These are phyloP conservation scores for Aethionema arabicum DNA, from an alignment of 345 rosid species.

Conservation along the genomic window DNA sequence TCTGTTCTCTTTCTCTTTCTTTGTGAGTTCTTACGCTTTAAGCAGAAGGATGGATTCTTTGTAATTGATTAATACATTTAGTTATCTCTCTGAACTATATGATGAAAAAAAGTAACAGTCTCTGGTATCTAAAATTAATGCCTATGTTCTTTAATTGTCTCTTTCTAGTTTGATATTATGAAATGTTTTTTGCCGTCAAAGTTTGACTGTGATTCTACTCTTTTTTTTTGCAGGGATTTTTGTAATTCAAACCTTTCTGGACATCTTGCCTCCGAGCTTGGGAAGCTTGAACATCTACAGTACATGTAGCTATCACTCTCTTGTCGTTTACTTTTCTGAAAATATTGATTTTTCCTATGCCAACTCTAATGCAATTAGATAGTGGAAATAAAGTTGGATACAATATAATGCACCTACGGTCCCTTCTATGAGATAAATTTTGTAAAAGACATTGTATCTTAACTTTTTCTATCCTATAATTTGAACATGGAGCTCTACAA, in stretches of 20 bases:
- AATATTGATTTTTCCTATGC: background rate
- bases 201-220: constrained; percentile 13
- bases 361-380: constrained; percentile 5
- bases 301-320: constrained; percentile 63
- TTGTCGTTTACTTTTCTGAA: background rate
- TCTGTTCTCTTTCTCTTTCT: constrained; percentile 13
- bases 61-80: constrained; percentile 5
- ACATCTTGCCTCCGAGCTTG: constrained; percentile 82
- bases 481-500: constrained; percentile 86
- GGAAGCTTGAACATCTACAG: constrained; percentile 84
- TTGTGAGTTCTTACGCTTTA: constrained; percentile 20
- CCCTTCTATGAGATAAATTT: background rate
- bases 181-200: background rate
- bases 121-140: background rate
- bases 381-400: constrained; percentile 2
- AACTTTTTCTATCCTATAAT: constrained; percentile 16
- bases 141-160: background rate
- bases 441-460: constrained; percentile 9
- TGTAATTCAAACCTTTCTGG: constrained; percentile 91
- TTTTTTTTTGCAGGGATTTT: constrained; percentile 64
- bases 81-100: constrained; percentile 21
- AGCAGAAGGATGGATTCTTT: constrained; percentile 12
- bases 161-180: background rate
- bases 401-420: background rate
- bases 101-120: background rate